Evolutionary conservation across 177 flowering plant genomes (phyloP), one percentile per base, ranked within the genome.

Genomic region (Vitis hybrid): DNA sequence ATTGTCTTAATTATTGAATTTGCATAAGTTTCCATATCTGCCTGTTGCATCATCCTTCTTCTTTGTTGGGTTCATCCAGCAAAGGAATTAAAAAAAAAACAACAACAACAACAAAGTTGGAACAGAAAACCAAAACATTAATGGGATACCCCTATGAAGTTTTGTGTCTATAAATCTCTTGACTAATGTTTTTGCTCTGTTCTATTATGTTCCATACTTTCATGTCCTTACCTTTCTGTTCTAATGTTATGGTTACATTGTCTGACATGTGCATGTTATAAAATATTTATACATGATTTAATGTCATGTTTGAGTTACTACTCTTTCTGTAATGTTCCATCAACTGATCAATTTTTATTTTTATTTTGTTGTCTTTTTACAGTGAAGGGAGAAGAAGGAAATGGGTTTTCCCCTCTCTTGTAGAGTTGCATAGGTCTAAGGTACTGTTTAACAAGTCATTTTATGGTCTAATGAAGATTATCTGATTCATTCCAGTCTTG

Each of bases 321-420:
- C 10, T 26, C 30, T 23, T 49, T 5, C 6, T 5, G 5, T 63
- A 17, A 19, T 63, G 26, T 49, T 63, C 50, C 15, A 50, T 9
- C 40, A 23, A 51, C 23, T 60, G 40, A 4, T 21, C 13, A 17
- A 34, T 48, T 23, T 32, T 55, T 30, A 59, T 70, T 67, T 45
- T 69, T 62, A 1, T 19, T 74, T 57, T 14, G 4, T 67, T 66
- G 49, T 45, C 52, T 26, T 66, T 51, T 72, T 76, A 63, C 91
- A 95, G 99, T 87, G 99, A 95, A 87, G 99, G 97, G 60, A 91
- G 93, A 79, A 84, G 99, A 77, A 90, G 94, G 74, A 90, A 89
- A 78, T 95, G 99, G 99, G 85, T 85, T 66, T 90, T 95, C 73
- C 97, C 97, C 11, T 70, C 87, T 18, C 88, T 95, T 58, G 68